Conservation (phyloP, 495 filamentous ascomycete species). For the Hypoxylon lenormandii region DNA sequence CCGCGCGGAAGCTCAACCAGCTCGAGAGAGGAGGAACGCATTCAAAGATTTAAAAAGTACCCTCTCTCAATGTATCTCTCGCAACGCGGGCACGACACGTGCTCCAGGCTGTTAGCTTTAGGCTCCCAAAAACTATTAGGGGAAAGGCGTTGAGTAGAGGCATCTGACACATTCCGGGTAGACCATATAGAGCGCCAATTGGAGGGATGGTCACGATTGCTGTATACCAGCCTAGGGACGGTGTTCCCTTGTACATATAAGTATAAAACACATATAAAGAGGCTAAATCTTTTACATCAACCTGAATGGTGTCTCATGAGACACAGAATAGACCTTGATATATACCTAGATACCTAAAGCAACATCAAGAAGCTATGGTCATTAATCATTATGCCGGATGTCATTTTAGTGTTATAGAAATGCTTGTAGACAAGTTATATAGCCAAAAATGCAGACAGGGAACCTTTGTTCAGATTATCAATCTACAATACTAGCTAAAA, state of each 20-base stretch:
- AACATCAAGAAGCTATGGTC: too few relatives aligned
- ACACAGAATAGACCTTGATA: too few relatives aligned
- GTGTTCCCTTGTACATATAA: conserved; percentile 41
- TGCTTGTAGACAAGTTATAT: too few relatives aligned
- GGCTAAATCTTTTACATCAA: neutral
- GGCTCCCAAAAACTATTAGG: neutral
- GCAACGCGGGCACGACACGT: neutral
- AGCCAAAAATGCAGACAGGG: too few relatives aligned
- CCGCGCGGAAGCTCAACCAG: conserved; percentile 80
- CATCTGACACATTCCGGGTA: conserved; percentile 2
- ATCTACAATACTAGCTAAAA: too few relatives aligned
- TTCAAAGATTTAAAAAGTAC: conserved; percentile 31
- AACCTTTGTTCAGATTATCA: too few relatives aligned
- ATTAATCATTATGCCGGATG: too few relatives aligned
- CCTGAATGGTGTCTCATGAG: neutral
- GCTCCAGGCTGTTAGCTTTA: neutral
- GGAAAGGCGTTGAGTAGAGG: conserved; percentile 24
- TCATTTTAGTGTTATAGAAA: too few relatives aligned
- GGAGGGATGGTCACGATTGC: conserved; percentile 6
- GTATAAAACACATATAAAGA: conserved; percentile 20
- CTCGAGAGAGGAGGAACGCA: conserved; percentile 73
- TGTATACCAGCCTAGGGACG: conserved; percentile 9
- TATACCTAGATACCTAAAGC: too few relatives aligned
- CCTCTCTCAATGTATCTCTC: neutral
- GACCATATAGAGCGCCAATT: neutral